Evolutionary conservation across 2,329 filamentous ascomycete species (phyloP).

Genomic region (Aspergillus udagawae): DNA sequence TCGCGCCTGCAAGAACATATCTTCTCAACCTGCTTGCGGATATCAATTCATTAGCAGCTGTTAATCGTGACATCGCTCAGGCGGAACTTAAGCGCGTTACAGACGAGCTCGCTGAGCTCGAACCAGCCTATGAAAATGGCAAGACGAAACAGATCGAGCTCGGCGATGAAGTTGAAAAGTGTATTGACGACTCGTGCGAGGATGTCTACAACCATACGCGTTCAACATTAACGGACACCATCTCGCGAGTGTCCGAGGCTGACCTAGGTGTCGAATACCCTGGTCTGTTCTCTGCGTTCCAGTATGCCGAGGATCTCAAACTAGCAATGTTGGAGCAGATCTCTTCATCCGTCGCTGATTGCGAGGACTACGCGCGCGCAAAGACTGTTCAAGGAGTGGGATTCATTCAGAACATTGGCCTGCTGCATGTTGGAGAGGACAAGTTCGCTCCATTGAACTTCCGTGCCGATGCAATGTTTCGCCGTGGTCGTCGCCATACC

Average conservation of each 20-base stretch:
- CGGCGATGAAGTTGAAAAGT: conserved; percentile 72
- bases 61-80: conserved; percentile 84
- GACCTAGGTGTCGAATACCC: conserved; percentile 83
- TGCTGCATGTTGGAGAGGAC: conserved; percentile 76
- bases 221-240: conserved; percentile 68
- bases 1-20: conserved; percentile 93
- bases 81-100: conserved; percentile 80
- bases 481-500: conserved; percentile 67
- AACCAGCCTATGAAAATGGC: conserved; percentile 79
- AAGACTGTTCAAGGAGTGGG: conserved; percentile 78
- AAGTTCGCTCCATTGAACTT: conserved; percentile 84
- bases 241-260: conserved; percentile 69
- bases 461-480: conserved; percentile 91
- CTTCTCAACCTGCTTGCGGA: conserved; percentile 90
- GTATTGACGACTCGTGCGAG: conserved; percentile 79
- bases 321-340: conserved; percentile 88
- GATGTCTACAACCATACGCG: conserved; percentile 84
- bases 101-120: conserved; percentile 73
- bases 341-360: conserved; percentile 68
- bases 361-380: conserved; percentile 79
- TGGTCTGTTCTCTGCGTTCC: conserved; percentile 77
- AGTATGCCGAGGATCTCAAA: conserved; percentile 91
- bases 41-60: conserved; percentile 72
- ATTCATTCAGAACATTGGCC: conserved; percentile 80
- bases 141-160: conserved; percentile 76